These are phyloP conservation scores for Serendipita indica DNA, from an alignment of 768 basidiomycete genomes.

Conservation along the genomic window DNA sequence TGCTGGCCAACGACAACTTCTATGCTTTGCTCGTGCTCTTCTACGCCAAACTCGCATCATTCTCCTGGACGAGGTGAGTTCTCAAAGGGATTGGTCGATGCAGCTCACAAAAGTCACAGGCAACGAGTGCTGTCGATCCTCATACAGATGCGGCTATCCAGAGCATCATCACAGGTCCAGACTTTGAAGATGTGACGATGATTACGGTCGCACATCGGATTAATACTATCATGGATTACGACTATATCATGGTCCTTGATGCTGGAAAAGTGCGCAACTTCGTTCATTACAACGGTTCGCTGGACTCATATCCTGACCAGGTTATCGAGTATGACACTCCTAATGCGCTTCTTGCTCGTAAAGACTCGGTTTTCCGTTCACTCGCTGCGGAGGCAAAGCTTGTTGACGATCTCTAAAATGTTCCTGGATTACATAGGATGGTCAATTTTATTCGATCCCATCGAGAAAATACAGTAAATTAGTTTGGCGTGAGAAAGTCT, in stretches of 20 bases:
- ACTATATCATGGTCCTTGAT: constrained; percentile 69
- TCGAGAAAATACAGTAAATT: no score
- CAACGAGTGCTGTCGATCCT: constrained; percentile 79
- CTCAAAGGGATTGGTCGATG: neutral
- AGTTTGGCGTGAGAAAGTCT: no score
- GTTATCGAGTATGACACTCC: constrained; percentile 76
- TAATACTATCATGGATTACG: constrained; percentile 73
- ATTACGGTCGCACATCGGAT: constrained; percentile 79
- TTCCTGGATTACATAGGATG: no score
- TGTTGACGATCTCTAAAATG: constrained; percentile 5
- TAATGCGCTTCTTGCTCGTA: constrained; percentile 40
- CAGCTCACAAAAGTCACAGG: constrained; percentile 18
- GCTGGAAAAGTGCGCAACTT: constrained; percentile 41
- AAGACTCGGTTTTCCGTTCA: constrained; percentile 42
- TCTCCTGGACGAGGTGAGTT: constrained; percentile 78
- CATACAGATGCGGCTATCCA: constrained; percentile 85
- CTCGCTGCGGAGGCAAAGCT: constrained; percentile 50
- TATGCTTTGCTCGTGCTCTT: constrained; percentile 80
- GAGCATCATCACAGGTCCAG: constrained; percentile 66
- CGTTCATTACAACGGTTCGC: neutral
- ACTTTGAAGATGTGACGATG: constrained; percentile 67
- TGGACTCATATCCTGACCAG: constrained; percentile 19
- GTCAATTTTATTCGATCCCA: no score
- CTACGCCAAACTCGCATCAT: constrained; percentile 70
- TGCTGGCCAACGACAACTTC: constrained; percentile 70